Evolutionary conservation across 2,329 filamentous ascomycete genomes (phyloP), one percentile per base, ranked within the genome.

Genomic region (Neonectria neomacrospora): DNA sequence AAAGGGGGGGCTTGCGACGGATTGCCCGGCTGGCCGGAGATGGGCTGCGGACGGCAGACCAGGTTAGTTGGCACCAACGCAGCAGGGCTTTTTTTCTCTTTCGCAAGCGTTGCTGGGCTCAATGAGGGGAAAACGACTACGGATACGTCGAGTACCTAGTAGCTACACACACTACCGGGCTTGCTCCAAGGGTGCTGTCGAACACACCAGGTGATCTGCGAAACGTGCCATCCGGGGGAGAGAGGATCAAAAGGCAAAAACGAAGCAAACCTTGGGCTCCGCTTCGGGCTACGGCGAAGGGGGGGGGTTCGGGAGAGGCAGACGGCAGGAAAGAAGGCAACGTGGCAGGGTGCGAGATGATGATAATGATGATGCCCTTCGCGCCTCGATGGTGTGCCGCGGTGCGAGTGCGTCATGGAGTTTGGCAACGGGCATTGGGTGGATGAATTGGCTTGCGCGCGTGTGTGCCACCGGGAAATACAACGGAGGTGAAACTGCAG

Each of bases 181-280:
- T 18, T 41, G n/a, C 9, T 41, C 39, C 5, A 41, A 10, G 18
- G n/a, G n/a, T n/a, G n/a, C n/a, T 8, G 57, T 54, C 5, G 45
- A 52, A 18, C 1, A 23, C 51, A 28, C 28, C 53, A 60, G 57
- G 30, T 60, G 57, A 60, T 61, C 52, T 56, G 58, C 58, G 39
- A 55, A 55, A 55, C 51, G 58, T 61, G 58, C 26, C 41, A 34
- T 56, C 58, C 37, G 32, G 52, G 53, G 37, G 52, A 45, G 37
- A 54, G 56, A 58, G 37, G 37, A 8, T 39, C 23, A 30, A 48
- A 18, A 28, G 20, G 41, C 41, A 44, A n/a, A n/a, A n/a, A 42
- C 48, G 16, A 68, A 57, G 67, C 65, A 71, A 58, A 55, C 44
- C 66, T 66, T 71, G 67, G 62, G 66, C 64, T 64, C 69, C 69